Percentiles rank a stretch among this genome's conserved stretches.
These are phyloP conservation scores for Hagleromyces aurorensis DNA, from an alignment of 805 yeast genomes.

Conservation along the genomic window DNA sequence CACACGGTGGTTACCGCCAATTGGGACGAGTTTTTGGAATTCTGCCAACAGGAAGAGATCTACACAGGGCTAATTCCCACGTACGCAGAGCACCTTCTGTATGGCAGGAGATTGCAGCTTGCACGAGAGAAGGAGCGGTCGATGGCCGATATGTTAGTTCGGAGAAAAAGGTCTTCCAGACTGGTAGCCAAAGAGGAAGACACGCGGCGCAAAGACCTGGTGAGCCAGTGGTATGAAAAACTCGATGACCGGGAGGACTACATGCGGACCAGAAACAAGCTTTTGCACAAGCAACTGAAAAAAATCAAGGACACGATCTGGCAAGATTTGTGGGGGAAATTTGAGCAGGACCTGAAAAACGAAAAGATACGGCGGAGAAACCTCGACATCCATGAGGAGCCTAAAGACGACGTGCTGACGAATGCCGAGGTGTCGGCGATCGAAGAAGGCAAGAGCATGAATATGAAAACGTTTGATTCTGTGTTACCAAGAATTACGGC, in stretches of 20 bases:
- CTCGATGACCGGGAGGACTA: conserved; percentile 30
- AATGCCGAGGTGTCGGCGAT: conserved; percentile 6
- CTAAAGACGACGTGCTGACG: conserved; percentile 3
- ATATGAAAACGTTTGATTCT: no score
- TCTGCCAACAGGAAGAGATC: conserved; percentile 5
- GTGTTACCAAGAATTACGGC: no score
- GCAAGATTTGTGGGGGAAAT: conserved; percentile 25
- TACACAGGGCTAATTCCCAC: conserved; percentile 12
- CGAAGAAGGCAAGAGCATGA: conserved; percentile 4
- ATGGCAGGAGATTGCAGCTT: conserved; percentile 19
- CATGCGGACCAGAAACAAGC: conserved; percentile 21
- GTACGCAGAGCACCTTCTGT: conserved; percentile 20
- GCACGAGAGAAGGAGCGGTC: conserved; percentile 57
- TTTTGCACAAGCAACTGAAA: conserved; percentile 19
- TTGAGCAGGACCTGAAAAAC: conserved; percentile 22
- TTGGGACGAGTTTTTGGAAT: conserved; percentile 22
- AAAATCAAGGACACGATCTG: conserved; percentile 25
- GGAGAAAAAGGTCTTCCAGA: conserved; percentile 69
- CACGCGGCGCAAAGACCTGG: conserved; percentile 37
- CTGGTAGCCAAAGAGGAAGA: conserved; percentile 63
- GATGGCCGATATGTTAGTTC: conserved; percentile 52
- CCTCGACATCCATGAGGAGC: conserved; percentile 1
- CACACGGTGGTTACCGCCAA: conserved; percentile 20
- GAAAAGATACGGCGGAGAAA: conserved; percentile 14
- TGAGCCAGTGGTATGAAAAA: conserved; percentile 31